phyloP scores from a whole-genome alignment of 1,284 basidiomycete species.

The Cutaneotrichosporon mucoides region DNA sequence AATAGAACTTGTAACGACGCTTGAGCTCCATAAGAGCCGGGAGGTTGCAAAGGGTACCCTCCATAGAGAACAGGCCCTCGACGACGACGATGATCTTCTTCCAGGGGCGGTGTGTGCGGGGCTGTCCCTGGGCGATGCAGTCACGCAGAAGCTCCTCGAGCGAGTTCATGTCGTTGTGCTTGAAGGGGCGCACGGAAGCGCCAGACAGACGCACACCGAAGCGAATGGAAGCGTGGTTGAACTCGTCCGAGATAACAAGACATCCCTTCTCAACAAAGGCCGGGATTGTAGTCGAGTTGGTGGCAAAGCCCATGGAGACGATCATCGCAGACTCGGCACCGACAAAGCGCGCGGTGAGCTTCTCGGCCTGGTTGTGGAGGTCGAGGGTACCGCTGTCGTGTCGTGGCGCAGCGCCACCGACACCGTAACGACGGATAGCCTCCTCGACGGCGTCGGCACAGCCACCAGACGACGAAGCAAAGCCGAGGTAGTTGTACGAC shows the following conservation, averaged over 20 bases:
- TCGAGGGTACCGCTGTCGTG: constrained; percentile 81
- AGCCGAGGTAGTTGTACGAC: constrained; percentile 99
- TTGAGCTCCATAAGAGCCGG: constrained; percentile 83
- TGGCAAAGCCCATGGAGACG: constrained; percentile 96
- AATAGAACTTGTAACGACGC: constrained; percentile 96
- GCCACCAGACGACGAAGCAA: constrained; percentile 87
- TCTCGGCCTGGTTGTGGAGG: constrained; percentile 76
- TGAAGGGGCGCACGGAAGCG: constrained; percentile 87
- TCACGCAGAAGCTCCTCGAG: constrained; percentile 82
- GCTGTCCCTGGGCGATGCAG: constrained; percentile 93
- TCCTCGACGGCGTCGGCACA: constrained; percentile 92
- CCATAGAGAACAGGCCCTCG: constrained; percentile 97
- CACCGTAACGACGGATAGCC: constrained; percentile 69
- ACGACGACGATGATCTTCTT: constrained; percentile 96
- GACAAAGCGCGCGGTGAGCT: constrained; percentile 82
- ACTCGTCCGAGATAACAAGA: constrained; percentile 93
- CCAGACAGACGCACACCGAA: constrained; percentile 87
- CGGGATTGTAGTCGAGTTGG: constrained; percentile 93
- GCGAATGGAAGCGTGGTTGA: constrained; percentile 94
- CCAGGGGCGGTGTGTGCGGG: constrained; percentile 95
- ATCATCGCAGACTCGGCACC: constrained; percentile 86
- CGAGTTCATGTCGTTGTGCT: constrained; percentile 89
- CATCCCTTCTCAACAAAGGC: constrained; percentile 87
- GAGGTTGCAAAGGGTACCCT: constrained; percentile 85
- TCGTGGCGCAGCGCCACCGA: constrained; percentile 71